phyloP scores from a whole-genome alignment of 192 early-diverging fungal genomes.

The Rhizoclosmatium sp. region DNA sequence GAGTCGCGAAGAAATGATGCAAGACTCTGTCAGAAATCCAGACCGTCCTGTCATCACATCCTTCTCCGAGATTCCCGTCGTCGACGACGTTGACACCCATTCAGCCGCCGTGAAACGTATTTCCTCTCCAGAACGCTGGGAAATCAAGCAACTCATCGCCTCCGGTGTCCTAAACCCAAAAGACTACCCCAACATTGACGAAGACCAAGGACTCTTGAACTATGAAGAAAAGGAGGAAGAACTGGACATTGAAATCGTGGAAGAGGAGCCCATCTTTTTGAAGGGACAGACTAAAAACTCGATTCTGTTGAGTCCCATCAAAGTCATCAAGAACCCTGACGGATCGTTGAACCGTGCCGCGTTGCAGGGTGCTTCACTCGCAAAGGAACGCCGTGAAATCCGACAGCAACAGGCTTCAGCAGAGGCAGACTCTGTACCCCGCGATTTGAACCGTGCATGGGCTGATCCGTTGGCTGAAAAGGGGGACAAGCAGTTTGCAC shows the following conservation, averaged over 20 bases:
- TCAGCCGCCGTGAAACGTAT: constrained; percentile 72
- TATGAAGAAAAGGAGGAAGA: constrained; percentile 94
- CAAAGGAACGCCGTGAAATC: constrained; percentile 92
- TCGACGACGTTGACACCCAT: constrained; percentile 47
- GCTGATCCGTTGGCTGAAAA: constrained; percentile 85
- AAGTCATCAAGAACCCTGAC: constrained; percentile 98
- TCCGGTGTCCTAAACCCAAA: constrained; percentile 86
- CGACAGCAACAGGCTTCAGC: constrained; percentile 57
- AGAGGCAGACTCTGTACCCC: constrained; percentile 73
- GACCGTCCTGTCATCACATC: constrained; percentile 70
- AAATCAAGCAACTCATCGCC: constrained; percentile 97
- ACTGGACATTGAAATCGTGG: constrained; percentile 94
- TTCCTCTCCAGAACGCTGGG: constrained; percentile 94
- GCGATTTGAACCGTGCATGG: constrained; percentile 89
- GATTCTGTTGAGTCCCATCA: constrained; percentile 90
- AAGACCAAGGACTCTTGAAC: constrained; percentile 80
- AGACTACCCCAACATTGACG: constrained; percentile 89
- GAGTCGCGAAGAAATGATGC: constrained; percentile 70
- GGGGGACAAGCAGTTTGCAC: constrained; percentile 88
- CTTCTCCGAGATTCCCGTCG: constrained; percentile 50
- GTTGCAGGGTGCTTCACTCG: constrained; percentile 86
- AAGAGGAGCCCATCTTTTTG: constrained; percentile 95
- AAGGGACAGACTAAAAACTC: constrained; percentile 88
- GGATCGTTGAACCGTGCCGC: constrained; percentile 96
- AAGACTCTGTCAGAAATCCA: constrained; percentile 68